A percentile compares a stretch with the other conserved stretches of the same genome.
These are phyloP conservation scores for Boechera retrofracta DNA, from an alignment of 345 rosid species.

Conservation along the genomic window DNA sequence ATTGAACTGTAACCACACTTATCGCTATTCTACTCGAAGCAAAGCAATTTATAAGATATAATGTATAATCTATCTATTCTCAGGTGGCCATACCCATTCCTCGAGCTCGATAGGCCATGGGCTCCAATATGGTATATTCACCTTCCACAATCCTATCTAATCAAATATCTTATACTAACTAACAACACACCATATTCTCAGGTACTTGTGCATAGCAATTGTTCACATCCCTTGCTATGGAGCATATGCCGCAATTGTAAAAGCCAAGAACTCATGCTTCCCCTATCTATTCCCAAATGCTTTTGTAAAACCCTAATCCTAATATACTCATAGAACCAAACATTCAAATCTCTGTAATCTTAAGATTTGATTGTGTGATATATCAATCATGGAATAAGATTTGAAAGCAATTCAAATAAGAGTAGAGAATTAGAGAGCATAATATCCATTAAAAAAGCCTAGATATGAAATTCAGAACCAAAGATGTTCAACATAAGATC, in stretches of 20 bases:
- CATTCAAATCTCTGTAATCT: not conserved
- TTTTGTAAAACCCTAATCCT: constrained; percentile 36
- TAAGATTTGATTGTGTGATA: not conserved
- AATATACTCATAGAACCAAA: not conserved
- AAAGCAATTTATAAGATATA: no score
- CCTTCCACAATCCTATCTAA: not conserved
- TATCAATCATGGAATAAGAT: not conserved
- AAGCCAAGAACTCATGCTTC: constrained; percentile 54
- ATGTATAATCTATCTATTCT: not conserved
- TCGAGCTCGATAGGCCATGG: constrained; percentile 66
- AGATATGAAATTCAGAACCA: constrained; percentile 22
- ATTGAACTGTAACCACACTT: not conserved
- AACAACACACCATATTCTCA: constrained; percentile 27
- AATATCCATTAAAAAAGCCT: constrained; percentile 17
- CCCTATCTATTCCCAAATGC: constrained; percentile 57
- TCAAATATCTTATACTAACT: not conserved
- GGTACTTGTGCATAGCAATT: constrained; percentile 69
- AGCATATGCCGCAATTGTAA: constrained; percentile 56
- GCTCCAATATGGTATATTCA: constrained; percentile 62
- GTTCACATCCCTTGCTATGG: constrained; percentile 82
- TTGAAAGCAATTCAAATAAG: not conserved
- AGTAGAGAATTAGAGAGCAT: constrained; percentile 4
- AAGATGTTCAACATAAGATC: constrained; percentile 36
- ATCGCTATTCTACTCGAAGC: not conserved
- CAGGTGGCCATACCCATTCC: constrained; percentile 98